Base-by-base conservation (phyloP, 768 basidiomycete genomes). In the Russula sp. region DNA sequence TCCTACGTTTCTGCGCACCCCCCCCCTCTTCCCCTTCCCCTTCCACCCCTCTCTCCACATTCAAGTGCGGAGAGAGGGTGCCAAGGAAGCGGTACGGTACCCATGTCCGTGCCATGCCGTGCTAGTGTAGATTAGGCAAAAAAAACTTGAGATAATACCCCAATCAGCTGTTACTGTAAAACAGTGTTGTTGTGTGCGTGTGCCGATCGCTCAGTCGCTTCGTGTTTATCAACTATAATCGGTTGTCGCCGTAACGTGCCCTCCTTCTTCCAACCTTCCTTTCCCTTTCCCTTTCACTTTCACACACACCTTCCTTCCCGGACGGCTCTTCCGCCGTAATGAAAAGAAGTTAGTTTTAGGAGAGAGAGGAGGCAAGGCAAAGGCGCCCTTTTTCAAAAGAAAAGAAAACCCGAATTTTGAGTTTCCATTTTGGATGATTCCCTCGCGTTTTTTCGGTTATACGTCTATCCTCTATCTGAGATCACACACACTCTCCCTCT, bases 191-290 rank as follows among this genome's bases (percentile, higher is more conserved):
- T 28, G 34, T 36, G 34, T 38, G 34, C 13, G 36, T 16, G 44
- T 57, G 56, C 46, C 62, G 62, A 63, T 63, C 62, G 62, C 48
- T 57, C n/a, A n/a, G n/a, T n/a, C 22, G 56, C 48, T 57, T 56
- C 48, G 30, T 55, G 48, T 54, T 36, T 36, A 36, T 36, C 36
- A 36, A 36, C 36, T 36, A 13, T 56, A 55, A 62, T 53, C 59
- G 59, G 59, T 42, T 36, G 36, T 52, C 44, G 49, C 49, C 59
- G 36, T 52, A 20, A 11, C 5, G 3, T 4, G 0, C 11, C 13
- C 6, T n/a, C n/a, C n/a, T n/a, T n/a, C 36, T 13, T 36, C 13
- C 5, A 30, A 16, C 16, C 20, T 11, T 34, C 3, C 38, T 16
- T 40, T 40, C 38, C 38, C 16, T 7, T 40, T 38, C 14, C 38